Base-by-base conservation (phyloP, 805 yeast genomes). In the Candida adriatica region DNA sequence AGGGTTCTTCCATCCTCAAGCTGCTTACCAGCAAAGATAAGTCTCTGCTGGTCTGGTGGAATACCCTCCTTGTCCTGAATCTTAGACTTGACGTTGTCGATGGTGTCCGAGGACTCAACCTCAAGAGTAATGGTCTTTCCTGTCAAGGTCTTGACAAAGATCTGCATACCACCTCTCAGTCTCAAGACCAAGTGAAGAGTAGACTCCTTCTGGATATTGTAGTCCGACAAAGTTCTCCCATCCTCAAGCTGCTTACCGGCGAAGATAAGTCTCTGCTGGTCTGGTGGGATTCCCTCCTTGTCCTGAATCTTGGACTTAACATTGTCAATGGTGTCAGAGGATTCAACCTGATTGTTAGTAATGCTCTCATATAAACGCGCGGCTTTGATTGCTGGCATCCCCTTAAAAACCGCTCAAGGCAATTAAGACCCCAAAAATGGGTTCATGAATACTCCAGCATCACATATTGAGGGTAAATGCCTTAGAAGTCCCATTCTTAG, bases 161-260 rank as follows among this genome's bases (percentile, higher is more conserved):
- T 86, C 71, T 82, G 88, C 88, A 81, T 80, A 49, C 60, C 88
- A 72, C 94, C 94, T 72, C 94, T 79, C 58, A 84, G 71, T 73
- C 94, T 81, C 40, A 84, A 64, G 13, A 84, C 94, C 66, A 83
- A 68, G 60, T 84, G 94, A 17, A 81, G 62, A 29, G 94, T 77
- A 37, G 95, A 84, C 67, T 86, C 95, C 74, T 86, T 86, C 68
- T 86, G 95, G 61, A 85, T 85, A 78, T 85, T 86, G 80, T 85
- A 86, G 65, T 86, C 95, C 33, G 94, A 81, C 46, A 86, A 68
- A 33, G 95, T 86, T 72, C 95, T 81, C 50, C 95, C 95, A 54
- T 86, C 95, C 68, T 86, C 95, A 51, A 86, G 72, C 66, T 86
- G 95, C 72, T 86, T 86, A 73, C 95, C 95, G 51, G 95, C 95